Percentiles rank a stretch among this genome's conserved stretches.
Conservation (phyloP, 345 rosid genomes). For the Pelargonium nanum region DNA sequence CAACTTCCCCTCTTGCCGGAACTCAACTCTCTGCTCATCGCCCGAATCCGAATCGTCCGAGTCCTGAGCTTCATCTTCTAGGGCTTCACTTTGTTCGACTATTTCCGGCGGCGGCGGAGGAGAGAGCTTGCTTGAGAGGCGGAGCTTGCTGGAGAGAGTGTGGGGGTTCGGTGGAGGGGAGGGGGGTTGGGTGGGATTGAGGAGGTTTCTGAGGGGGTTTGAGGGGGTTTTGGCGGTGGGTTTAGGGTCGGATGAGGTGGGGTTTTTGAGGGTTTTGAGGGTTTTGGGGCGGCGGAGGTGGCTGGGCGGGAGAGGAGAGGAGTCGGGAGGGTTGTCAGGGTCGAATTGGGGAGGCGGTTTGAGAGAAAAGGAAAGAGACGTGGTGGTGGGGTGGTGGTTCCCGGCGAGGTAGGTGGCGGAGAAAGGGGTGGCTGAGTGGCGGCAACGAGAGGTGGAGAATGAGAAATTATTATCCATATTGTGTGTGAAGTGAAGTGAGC, state of each 20-base stretch:
- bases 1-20: conserved; percentile 69
- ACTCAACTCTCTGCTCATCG: conserved; percentile 14
- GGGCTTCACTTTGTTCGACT: conserved; percentile 1
- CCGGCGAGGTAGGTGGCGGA: conserved; percentile 6
- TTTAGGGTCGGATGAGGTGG: conserved; percentile 12
- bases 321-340: conserved; percentile 21
- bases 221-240: conserved; percentile 19
- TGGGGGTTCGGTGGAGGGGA: conserved; percentile 15
- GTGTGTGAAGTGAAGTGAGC: no score
- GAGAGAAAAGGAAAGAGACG: conserved; percentile 39
- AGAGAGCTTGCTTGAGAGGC: conserved; percentile 65
- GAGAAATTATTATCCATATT: conserved; percentile 20
- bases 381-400: conserved; percentile 13
- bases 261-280: conserved; percentile 5
- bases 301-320: conserved; percentile 17
- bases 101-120: conserved; percentile 27
- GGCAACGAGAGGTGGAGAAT: conserved; percentile 31
- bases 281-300: conserved; percentile 59
- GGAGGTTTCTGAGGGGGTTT: conserved; percentile 53
- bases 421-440: conserved; percentile 8
- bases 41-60: conserved; percentile 10
- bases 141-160: conserved; percentile 52
- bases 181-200: conserved; percentile 17
- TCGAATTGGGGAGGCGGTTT: conserved; percentile 24
- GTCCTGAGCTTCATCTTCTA: conserved; percentile 12